These are phyloP conservation scores for Aspergillus ostianus DNA, from an alignment of 495 filamentous ascomycete species.

Conservation along the genomic window DNA sequence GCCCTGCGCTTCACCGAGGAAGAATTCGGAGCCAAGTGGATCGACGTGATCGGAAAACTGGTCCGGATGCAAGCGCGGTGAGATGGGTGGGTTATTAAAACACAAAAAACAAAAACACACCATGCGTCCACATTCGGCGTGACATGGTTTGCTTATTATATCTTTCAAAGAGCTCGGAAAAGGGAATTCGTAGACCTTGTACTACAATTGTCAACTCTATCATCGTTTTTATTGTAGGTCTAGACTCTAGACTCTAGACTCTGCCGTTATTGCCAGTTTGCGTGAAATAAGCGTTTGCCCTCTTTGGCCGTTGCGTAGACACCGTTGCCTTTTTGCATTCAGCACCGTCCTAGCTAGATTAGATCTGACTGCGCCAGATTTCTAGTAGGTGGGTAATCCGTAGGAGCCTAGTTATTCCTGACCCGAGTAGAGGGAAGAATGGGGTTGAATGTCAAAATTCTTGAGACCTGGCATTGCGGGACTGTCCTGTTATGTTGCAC, in stretches of 20 bases:
- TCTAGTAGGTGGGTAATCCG: too few relatives aligned
- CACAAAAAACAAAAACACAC: too few relatives aligned
- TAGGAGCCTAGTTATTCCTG: not conserved
- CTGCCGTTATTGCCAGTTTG: not conserved
- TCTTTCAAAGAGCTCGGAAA: too few relatives aligned
- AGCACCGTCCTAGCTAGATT: too few relatives aligned
- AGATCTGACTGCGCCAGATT: too few relatives aligned
- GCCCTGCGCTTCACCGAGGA: slow-evolving; percentile 85
- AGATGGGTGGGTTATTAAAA: not conserved
- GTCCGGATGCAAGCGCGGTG: slow-evolving; percentile 42
- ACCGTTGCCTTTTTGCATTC: not conserved
- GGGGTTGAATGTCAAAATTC: too few relatives aligned
- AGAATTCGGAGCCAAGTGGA: slow-evolving; percentile 76
- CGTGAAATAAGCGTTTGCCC: not conserved
- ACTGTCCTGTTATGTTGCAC: too few relatives aligned
- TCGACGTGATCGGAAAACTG: slow-evolving; percentile 66
- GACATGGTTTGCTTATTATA: too few relatives aligned
- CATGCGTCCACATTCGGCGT: too few relatives aligned
- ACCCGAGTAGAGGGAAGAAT: not conserved
- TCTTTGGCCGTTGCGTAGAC: not conserved
- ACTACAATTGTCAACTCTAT: not conserved
- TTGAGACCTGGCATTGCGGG: not conserved
- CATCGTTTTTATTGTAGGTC: not conserved
- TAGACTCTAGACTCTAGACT: not conserved
- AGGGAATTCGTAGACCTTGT: not conserved